Percentiles rank a stretch among this genome's conserved stretches.
These are phyloP conservation scores for Lentinus brumalis DNA, from an alignment of 768 basidiomycete genomes.

Conservation along the genomic window DNA sequence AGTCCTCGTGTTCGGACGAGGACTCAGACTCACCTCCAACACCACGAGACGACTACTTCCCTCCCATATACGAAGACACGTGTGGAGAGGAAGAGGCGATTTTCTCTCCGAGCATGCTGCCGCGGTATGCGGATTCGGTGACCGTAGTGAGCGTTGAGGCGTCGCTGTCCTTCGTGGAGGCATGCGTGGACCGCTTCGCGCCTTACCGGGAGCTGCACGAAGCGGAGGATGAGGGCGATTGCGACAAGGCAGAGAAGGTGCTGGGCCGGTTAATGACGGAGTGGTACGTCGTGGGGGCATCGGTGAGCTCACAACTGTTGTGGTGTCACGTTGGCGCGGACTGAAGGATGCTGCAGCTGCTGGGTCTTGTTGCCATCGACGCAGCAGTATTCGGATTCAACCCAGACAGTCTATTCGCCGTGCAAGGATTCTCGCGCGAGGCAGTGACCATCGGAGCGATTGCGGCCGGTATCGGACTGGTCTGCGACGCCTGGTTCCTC, in stretches of 20 bases:
- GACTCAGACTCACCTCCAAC: conserved; percentile 12
- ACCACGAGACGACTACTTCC: conserved; percentile 17
- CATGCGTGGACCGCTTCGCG: conserved; percentile 49
- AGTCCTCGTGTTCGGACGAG: conserved; percentile 18
- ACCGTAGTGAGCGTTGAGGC: conserved; percentile 15
- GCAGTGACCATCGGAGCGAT: conserved; percentile 61
- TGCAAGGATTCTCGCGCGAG: conserved; percentile 47
- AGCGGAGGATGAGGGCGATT: conserved; percentile 38
- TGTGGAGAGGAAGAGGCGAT: not conserved
- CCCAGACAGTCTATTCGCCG: conserved; percentile 49
- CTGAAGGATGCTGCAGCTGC: conserved; percentile 41
- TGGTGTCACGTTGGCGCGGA: not conserved
- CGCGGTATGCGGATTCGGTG: conserved; percentile 25
- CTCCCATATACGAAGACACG: conserved; percentile 9
- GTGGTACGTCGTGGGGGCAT: conserved; percentile 67
- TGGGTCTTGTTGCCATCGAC: conserved; percentile 55
- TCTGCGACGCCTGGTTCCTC: conserved; percentile 66
- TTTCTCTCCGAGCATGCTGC: conserved; percentile 13
- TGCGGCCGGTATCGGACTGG: conserved; percentile 65
- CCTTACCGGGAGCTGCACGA: conserved; percentile 57
- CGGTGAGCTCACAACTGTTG: conserved; percentile 41
- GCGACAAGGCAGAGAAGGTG: conserved; percentile 52
- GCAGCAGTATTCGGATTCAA: conserved; percentile 66
- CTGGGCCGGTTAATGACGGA: conserved; percentile 53
- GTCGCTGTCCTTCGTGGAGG: conserved; percentile 26